Evolutionary conservation across 805 yeast species (phyloP).

Genomic region (Tetrapisispora nanseiensis): DNA sequence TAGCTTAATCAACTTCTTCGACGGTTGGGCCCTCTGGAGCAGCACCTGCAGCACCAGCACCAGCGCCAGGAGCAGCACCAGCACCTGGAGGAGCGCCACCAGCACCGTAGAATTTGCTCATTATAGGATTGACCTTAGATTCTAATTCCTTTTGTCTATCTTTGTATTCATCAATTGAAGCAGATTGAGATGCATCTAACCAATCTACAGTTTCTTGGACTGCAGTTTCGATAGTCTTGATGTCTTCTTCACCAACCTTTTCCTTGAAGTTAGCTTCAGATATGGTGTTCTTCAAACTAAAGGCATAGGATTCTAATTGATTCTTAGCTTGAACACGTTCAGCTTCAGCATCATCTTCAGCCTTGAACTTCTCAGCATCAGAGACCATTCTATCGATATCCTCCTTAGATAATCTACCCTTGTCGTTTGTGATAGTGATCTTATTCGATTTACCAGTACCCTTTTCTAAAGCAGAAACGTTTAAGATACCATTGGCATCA

Average conservation of each 20-base stretch:
- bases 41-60: slow-evolving; percentile 38
- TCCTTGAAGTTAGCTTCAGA: slow-evolving; percentile 69
- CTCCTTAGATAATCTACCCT: slow-evolving; percentile 96
- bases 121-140: slow-evolving; percentile 90
- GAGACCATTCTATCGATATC: slow-evolving; percentile 96
- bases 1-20: slow-evolving; percentile 69
- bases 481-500: slow-evolving; percentile 95
- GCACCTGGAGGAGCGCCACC: slow-evolving; percentile 43
- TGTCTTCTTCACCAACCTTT: slow-evolving; percentile 63
- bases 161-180: slow-evolving; percentile 81
- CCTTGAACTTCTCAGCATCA: slow-evolving; percentile 96
- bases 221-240: slow-evolving; percentile 62
- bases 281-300: slow-evolving; percentile 79
- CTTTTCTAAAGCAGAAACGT: slow-evolving; percentile 93
- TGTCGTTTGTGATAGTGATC: slow-evolving; percentile 96
- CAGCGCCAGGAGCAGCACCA: slow-evolving; percentile 30
- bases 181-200: slow-evolving; percentile 91
- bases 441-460: slow-evolving; percentile 97
- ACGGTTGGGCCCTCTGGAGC: slow-evolving; percentile 58
- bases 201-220: slow-evolving; percentile 79
- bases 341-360: slow-evolving; percentile 93
- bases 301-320: slow-evolving; percentile 90
- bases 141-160: slow-evolving; percentile 95
- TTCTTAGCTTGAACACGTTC: slow-evolving; percentile 88
- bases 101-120: slow-evolving; percentile 93